Base-by-base conservation (phyloP, 1,284 basidiomycete species). In the Agroathelia rolfsii region DNA sequence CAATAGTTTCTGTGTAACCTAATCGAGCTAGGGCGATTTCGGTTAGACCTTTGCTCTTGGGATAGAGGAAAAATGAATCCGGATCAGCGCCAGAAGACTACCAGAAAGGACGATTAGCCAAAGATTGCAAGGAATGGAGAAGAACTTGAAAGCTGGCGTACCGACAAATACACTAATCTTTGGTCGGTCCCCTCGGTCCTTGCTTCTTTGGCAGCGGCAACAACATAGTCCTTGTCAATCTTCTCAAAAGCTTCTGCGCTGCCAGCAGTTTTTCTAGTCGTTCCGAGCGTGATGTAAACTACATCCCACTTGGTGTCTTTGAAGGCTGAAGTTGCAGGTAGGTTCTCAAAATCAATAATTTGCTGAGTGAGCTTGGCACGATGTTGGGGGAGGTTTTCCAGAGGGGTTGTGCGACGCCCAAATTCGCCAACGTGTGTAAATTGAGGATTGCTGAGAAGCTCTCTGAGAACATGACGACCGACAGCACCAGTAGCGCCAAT, bases 151-250 rank as follows among this genome's bases (percentile, higher is more conserved):
- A 13, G 21, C 41, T 38, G 13, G 52, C 64, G 28, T 36, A 79
- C 78, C 2, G 81, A 86, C 36, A 79, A 51, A 49, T 87, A 87
- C 7, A 87, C 61, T 7, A 86, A n/a, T n/a, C n/a, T n/a, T n/a
- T n/a, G 79, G 3, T 54, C 39, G 6, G 64, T 51, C 36, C 64
- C 62, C 13, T 65, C 55, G 6, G 57, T 50, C 43, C 67, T 72
- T 3, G 82, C 78, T 9, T 69, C 74, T 29, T 66, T 60, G 6
- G 80, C 83, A 6, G 76, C 73, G 28, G 73, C 71, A 22, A 87
- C 47, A 13, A 86, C 82, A 48, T 84, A 85, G 77, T 78, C 77
- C 48, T 76, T 59, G 46, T 87, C 84, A 41, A 87, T 84, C 54
- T 69, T 76, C 49, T 79, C 74, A 38, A 85, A 87, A 3, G 62